Evolutionary conservation across 306 rosid species (phyloP).

Genomic region (Delonix regia): DNA sequence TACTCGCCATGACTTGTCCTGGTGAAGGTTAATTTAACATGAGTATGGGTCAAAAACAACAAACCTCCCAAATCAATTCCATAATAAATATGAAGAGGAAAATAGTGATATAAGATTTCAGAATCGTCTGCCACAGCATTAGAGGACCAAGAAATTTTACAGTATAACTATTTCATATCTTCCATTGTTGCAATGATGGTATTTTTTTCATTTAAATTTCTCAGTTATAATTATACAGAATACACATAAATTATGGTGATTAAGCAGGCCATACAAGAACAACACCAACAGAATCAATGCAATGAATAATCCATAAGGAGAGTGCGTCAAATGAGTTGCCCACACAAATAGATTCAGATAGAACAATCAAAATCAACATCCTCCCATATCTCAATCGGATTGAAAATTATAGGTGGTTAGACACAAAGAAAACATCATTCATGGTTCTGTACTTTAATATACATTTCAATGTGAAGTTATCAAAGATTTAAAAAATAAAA

Average conservation of each 20-base stretch:
- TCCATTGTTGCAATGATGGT: neutral
- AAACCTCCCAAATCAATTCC: neutral
- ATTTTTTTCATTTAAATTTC: slow-evolving; percentile 9
- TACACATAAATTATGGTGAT: neutral
- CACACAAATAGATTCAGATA: neutral
- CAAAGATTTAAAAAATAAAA: too few species aligned
- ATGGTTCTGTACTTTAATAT: too few species aligned
- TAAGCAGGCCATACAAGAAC: neutral
- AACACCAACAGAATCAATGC: neutral
- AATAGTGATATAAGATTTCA: neutral
- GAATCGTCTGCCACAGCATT: neutral
- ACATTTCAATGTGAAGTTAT: too few species aligned
- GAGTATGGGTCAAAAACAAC: slow-evolving; percentile 10
- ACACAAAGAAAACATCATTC: too few species aligned
- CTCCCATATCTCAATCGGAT: too few species aligned
- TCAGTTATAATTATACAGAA: neutral
- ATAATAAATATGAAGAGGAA: neutral
- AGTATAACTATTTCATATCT: neutral
- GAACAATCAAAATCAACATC: neutral
- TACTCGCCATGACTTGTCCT: slow-evolving; percentile 99
- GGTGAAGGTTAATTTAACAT: slow-evolving; percentile 30
- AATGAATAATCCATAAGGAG: neutral
- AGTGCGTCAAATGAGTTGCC: neutral
- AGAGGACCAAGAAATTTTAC: slow-evolving; percentile 13
- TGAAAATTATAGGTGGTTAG: too few species aligned